Evolutionary conservation across 2,329 filamentous ascomycete species (phyloP).

Genomic region (Xylariomycetidae sp.): DNA sequence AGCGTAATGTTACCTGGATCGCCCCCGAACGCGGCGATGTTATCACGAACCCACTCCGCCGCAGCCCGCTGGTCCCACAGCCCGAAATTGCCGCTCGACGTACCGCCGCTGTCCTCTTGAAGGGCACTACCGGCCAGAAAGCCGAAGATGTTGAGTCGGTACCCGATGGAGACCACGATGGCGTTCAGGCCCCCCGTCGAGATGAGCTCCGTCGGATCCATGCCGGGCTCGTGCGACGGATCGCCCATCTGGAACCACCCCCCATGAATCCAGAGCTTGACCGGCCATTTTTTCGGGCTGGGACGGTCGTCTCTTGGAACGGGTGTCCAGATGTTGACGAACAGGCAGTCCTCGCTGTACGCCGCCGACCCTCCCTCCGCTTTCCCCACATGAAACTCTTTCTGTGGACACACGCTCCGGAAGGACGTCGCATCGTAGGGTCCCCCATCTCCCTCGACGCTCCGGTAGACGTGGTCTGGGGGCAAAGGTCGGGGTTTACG

Average conservation of each 20-base stretch:
- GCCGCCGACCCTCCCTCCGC: slow-evolving; percentile 18
- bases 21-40: slow-evolving; percentile 37
- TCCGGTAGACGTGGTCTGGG: slow-evolving; percentile 23
- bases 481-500: slow-evolving; percentile 24
- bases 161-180: slow-evolving; percentile 39
- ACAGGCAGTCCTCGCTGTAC: slow-evolving; percentile 44
- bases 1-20: slow-evolving; percentile 38
- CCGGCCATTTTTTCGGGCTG: slow-evolving; percentile 27
- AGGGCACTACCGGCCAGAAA: neutral
- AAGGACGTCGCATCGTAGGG: slow-evolving; percentile 33
- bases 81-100: slow-evolving; percentile 33
- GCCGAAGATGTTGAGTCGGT: neutral
- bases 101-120: neutral
- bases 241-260: slow-evolving; percentile 45
- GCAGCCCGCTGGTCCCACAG: slow-evolving; percentile 45
- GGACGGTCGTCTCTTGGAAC: slow-evolving; percentile 18
- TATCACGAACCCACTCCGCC: slow-evolving; percentile 45
- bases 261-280: slow-evolving; percentile 39
- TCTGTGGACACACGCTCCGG: slow-evolving; percentile 35
- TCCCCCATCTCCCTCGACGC: slow-evolving; percentile 16
- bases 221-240: slow-evolving; percentile 34
- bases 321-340: slow-evolving; percentile 45
- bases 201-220: slow-evolving; percentile 40
- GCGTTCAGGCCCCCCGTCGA: slow-evolving; percentile 31
- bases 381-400: slow-evolving; percentile 24